phyloP scores from a whole-genome alignment of 139 green algal species.

The Auxenochlorella pyrenoidosa region DNA sequence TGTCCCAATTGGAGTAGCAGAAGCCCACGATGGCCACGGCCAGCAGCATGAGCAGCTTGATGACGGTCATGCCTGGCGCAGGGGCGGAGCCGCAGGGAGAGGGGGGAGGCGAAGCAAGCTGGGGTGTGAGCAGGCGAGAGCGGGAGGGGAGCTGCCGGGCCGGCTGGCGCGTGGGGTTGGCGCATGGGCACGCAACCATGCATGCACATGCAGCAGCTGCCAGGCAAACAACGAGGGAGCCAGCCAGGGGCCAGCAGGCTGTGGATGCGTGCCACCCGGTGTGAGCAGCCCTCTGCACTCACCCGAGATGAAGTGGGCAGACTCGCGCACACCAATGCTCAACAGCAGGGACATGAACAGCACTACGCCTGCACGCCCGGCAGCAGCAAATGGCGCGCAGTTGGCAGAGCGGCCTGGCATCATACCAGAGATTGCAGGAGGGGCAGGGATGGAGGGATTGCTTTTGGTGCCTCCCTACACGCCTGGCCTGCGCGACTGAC shows the following conservation, averaged over 20 bases:
- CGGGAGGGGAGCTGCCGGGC: background rate
- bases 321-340: constrained; percentile 35
- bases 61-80: constrained; percentile 16
- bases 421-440: too few species aligned
- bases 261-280: too few species aligned
- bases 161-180: background rate
- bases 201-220: background rate
- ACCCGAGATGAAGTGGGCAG: constrained; percentile 27
- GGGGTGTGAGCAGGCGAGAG: too few species aligned
- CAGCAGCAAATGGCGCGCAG: too few species aligned
- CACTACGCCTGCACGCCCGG: constrained; percentile 6
- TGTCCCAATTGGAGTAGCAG: background rate
- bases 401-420: too few species aligned
- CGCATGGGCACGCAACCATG: too few species aligned
- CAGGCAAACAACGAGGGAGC: background rate
- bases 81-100: too few species aligned
- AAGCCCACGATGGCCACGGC: constrained; percentile 23
- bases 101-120: too few species aligned
- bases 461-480: too few species aligned
- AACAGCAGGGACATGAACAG: constrained; percentile 35
- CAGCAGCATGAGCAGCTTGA: constrained; percentile 38
- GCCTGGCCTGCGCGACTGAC: too few species aligned
- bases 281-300: background rate
- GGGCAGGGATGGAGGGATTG: too few species aligned
- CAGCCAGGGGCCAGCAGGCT: background rate